phyloP scores from a whole-genome alignment of 1,284 basidiomycete genomes.

The Malassezia dermatis region DNA sequence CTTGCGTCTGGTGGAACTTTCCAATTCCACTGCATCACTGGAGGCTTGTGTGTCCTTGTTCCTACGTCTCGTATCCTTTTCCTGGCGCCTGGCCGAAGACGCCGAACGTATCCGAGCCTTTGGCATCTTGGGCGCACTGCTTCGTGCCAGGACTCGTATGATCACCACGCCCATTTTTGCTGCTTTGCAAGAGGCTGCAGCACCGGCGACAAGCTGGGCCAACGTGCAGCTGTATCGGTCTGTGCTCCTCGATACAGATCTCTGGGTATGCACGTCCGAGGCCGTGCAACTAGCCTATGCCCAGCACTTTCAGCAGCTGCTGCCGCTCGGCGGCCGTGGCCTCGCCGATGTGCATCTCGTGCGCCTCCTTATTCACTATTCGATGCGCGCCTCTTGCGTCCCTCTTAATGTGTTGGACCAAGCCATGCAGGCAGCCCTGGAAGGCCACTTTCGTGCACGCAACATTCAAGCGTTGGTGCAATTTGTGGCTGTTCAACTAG shows the following conservation, averaged over 20 bases:
- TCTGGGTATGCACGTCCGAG: constrained; percentile 65
- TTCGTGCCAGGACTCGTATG: constrained; percentile 63
- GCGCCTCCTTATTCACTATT: constrained; percentile 61
- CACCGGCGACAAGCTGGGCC: constrained; percentile 66
- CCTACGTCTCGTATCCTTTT: constrained; percentile 64
- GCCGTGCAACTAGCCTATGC: constrained; percentile 68
- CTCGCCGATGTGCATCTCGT: constrained; percentile 53
- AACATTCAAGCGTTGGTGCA: constrained; percentile 3
- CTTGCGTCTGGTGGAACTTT: constrained; percentile 57
- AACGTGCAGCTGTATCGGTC: constrained; percentile 72
- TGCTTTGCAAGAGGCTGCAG: constrained; percentile 69
- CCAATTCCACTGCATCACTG: constrained; percentile 60
- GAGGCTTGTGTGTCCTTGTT: constrained; percentile 63
- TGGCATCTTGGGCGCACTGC: constrained; percentile 67
- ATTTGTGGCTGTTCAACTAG: background rate
- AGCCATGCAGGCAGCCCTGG: constrained; percentile 19
- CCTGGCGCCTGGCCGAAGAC: constrained; percentile 58
- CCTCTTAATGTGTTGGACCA: background rate
- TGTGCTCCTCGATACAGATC: constrained; percentile 75
- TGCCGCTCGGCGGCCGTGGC: constrained; percentile 58
- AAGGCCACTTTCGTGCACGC: constrained; percentile 55
- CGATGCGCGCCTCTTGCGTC: constrained; percentile 9
- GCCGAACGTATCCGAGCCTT: constrained; percentile 51
- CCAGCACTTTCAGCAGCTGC: constrained; percentile 66
- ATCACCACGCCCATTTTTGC: constrained; percentile 68